Percentiles rank a stretch among this genome's conserved stretches.
Conservation (phyloP, 352 stramenopile species). For the Pythium aristosporum region DNA sequence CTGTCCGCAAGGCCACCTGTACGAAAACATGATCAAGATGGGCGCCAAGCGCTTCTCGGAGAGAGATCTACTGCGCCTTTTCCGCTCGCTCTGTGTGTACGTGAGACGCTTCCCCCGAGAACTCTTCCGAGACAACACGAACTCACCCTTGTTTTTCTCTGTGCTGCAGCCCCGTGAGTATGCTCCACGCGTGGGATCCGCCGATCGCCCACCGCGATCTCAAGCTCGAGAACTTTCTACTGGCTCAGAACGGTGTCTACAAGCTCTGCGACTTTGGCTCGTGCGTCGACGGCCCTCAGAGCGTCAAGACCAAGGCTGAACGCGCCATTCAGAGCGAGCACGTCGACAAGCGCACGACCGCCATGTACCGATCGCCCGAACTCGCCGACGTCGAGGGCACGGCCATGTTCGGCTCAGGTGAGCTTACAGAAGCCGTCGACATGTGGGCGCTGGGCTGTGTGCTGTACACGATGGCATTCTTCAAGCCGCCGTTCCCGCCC, state of each 20-base stretch:
- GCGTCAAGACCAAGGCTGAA: constrained; percentile 82
- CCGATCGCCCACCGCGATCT: constrained; percentile 96
- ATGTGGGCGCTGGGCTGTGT: constrained; percentile 95
- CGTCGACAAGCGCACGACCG: constrained; percentile 95
- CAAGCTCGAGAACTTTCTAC: constrained; percentile 97
- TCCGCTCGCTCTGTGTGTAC: constrained; percentile 74
- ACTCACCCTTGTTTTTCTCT: neutral
- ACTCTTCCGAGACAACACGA: neutral
- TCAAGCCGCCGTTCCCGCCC: constrained; percentile 95
- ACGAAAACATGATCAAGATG: constrained; percentile 93
- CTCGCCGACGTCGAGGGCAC: constrained; percentile 94
- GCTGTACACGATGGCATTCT: constrained; percentile 95
- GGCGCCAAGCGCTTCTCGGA: constrained; percentile 64
- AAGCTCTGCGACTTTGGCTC: constrained; percentile 97
- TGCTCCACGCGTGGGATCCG: constrained; percentile 76
- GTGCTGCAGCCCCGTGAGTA: constrained; percentile 46
- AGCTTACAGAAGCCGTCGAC: constrained; percentile 92
- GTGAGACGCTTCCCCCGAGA: constrained; percentile 12
- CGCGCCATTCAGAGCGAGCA: constrained; percentile 90
- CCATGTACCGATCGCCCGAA: constrained; percentile 97
- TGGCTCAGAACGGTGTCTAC: constrained; percentile 87
- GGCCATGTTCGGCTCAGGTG: constrained; percentile 90
- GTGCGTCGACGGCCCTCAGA: constrained; percentile 77
- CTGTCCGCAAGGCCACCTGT: constrained; percentile 91
- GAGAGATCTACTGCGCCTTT: constrained; percentile 52